phyloP scores from a whole-genome alignment of 176 grass and related monocot genomes.

The Olyra latifolia region DNA sequence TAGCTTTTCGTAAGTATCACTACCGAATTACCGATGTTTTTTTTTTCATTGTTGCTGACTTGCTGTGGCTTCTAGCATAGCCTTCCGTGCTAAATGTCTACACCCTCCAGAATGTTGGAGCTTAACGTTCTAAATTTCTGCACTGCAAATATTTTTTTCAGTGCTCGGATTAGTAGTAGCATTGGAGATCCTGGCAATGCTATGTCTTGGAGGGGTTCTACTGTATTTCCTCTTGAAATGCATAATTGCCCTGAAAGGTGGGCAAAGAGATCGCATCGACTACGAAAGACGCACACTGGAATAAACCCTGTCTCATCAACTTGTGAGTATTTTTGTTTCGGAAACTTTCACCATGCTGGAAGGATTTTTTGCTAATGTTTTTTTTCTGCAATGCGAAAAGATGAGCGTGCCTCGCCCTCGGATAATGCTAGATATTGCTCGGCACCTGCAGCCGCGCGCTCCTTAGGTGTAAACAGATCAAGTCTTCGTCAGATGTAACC shows the following conservation, averaged over 20 bases:
- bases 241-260: slow-evolving; percentile 41
- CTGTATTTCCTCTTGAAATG: slow-evolving; percentile 67
- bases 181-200: slow-evolving; percentile 46
- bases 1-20: slow-evolving; percentile 45
- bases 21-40: neutral
- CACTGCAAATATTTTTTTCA: slow-evolving; percentile 32
- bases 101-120: neutral
- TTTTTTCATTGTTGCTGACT: neutral
- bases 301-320: neutral
- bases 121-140: slow-evolving; percentile 3
- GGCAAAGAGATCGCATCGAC: slow-evolving; percentile 4
- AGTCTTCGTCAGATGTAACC: slow-evolving; percentile 37
- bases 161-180: slow-evolving; percentile 39
- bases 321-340: slow-evolving; percentile 25
- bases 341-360: neutral
- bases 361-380: neutral
- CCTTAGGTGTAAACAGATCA: neutral
- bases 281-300: neutral
- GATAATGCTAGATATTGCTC: neutral
- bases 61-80: neutral
- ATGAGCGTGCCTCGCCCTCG: neutral
- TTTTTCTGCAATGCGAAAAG: neutral
- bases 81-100: neutral
- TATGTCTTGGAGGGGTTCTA: slow-evolving; percentile 46
- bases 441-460: slow-evolving; percentile 11